Evolutionary conservation across 2,329 filamentous ascomycete genomes (phyloP), one percentile per base, ranked within the genome.

Genomic region (Ascochyta fabae): DNA sequence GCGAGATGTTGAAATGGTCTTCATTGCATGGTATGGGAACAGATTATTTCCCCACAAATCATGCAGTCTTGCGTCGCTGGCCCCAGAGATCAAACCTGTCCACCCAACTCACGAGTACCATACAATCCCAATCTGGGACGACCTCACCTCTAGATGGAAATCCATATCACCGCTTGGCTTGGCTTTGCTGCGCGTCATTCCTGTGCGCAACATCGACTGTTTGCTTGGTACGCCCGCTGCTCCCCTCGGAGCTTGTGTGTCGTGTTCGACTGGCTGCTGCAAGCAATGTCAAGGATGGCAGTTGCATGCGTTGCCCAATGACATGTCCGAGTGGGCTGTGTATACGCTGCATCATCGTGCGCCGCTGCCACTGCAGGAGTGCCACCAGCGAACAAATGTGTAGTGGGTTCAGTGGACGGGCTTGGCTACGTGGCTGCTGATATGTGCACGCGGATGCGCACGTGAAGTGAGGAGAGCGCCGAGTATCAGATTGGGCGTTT

Each of bases 391-490:
- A 42, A 33, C 46, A 38, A 13, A 4, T 36, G 24, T 33, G 53
- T 38, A 35, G 39, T 27, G 39, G 16, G 5, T 41, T 8, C 8
- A 41, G 2, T 27, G 39, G 46, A 31, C 27, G 41, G 23, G 16
- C n/a, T 35, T 26, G 16, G 38, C 41, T 46, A 47, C 35, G 47
- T 56, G 53, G 53, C 46, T 56, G 53, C 42, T 45, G 35, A 49
- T 49, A 55, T 35, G 52, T 49, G 46, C 45, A 42, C 36, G 36
- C 26, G 23, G 47, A 27, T 50, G 38, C 38, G 43, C 53, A 51
- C 44, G 47, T 47, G 42, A 39, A 48, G 43, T 39, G 42, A 51
- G 38, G 53, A 51, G 53, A 43, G 15, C 6, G 29, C 31, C 26
- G 39, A 29, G 46, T 40, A 41, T 45, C 41, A 39, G 38, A 34